A percentile compares a stretch with the other conserved stretches of the same genome.
phyloP scores from a whole-genome alignment of 805 yeast species.

The Cyberlindnera mycetangii region DNA sequence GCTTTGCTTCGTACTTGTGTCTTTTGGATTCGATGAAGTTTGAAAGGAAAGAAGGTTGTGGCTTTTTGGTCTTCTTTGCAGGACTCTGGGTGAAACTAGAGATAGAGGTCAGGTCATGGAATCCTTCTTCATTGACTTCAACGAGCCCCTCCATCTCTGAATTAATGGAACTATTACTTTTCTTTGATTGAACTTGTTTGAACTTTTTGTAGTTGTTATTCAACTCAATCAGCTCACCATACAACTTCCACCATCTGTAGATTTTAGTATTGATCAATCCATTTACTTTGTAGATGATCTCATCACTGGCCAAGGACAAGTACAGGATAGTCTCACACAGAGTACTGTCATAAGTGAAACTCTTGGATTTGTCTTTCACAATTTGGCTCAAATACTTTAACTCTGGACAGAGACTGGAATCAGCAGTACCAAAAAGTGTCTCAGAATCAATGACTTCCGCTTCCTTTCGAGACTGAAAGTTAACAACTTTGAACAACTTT shows the following conservation, averaged over 20 bases:
- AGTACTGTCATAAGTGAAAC: slow-evolving; percentile 22
- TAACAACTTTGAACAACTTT: slow-evolving; percentile 36
- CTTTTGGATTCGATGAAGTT: slow-evolving; percentile 51
- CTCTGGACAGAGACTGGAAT: slow-evolving; percentile 12
- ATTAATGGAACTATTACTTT: not conserved
- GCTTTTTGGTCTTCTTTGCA: slow-evolving; percentile 12
- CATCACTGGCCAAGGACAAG: slow-evolving; percentile 23
- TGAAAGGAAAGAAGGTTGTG: slow-evolving; percentile 29
- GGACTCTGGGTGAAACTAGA: slow-evolving; percentile 18
- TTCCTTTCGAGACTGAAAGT: slow-evolving; percentile 27
- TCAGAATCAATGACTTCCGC: slow-evolving; percentile 21
- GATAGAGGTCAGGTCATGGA: slow-evolving; percentile 22
- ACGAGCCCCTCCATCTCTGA: slow-evolving; percentile 23
- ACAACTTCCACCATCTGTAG: slow-evolving; percentile 43
- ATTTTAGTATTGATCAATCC: slow-evolving; percentile 34
- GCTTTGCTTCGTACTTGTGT: slow-evolving; percentile 42
- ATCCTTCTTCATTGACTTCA: slow-evolving; percentile 26
- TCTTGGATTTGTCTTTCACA: slow-evolving; percentile 17
- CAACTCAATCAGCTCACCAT: slow-evolving; percentile 38
- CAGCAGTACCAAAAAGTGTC: slow-evolving; percentile 10
- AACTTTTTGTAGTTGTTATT: slow-evolving; percentile 33
- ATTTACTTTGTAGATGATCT: slow-evolving; percentile 31
- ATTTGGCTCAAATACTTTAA: slow-evolving; percentile 18
- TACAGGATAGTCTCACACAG: slow-evolving; percentile 20
- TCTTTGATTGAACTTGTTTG: slow-evolving; percentile 21